Evolutionary conservation across 495 filamentous ascomycete species (phyloP), one percentile per base, ranked within the genome.

Genomic region (Penicillium paradoxum): DNA sequence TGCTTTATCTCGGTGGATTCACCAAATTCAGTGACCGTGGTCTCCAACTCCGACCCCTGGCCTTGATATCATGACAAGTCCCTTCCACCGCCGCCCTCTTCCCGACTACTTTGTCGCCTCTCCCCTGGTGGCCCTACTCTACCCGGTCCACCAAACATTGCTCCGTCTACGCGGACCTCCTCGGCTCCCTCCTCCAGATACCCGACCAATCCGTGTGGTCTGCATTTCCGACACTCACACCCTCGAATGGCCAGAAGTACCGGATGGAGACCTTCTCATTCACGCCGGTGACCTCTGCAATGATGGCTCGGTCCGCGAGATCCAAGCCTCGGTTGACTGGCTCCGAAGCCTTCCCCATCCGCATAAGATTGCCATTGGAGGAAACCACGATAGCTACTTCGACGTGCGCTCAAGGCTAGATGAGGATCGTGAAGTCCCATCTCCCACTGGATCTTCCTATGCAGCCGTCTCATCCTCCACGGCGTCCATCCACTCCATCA

Each of bases 141-240:
- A 76, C 45, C 70, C 77, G 11, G 48, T 88, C 11, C 87, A 91
- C 70, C 74, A 74, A 29, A 32, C 84, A 34, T 64, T 92, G 30
- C 75, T 84, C 14, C 77, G 72, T 57, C 77, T 91, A 15, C 82
- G 87, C 21, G 81, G 84, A 0, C 66, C 77, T 33, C 78, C 86
- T 3, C 78, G 78, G 47, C 72, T 68, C 5, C 73, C 80, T 14
- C 76, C 82, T 1, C 71, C 73, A 24, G 62, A 74, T 40, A 66
- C 69, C 13, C 73, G 66, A 0, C 75, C 81, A 0, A 85, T 96
- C 58, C 80, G 84, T 30, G 78, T 97, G 30, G 86, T 97, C 44
- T 95, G 88, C 63, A 84, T 97, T 33, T 93, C 90, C 1, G 92
- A 97, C 67, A 96, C 92, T 7, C 92, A 97, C 64, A 81, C 77